These are phyloP conservation scores for Kodamaea nitidulidarum DNA, from an alignment of 805 yeast species.

Conservation along the genomic window DNA sequence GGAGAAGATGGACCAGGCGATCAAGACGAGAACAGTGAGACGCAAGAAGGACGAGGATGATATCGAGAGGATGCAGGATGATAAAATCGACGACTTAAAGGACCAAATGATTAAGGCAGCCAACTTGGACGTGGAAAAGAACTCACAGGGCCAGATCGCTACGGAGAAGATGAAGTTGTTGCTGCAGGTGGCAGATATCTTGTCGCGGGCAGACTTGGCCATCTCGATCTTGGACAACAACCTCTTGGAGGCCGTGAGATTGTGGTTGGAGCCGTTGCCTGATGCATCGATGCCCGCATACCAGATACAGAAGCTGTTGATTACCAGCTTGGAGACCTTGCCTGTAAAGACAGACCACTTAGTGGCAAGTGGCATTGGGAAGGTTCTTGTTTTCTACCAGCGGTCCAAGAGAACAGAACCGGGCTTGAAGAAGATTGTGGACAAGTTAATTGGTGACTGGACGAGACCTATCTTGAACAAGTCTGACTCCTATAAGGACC, in stretches of 20 bases:
- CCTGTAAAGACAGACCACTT: conserved; percentile 96
- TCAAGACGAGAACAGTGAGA: conserved; percentile 58
- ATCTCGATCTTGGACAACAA: conserved; percentile 94
- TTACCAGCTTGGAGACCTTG: conserved; percentile 64
- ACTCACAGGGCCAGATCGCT: conserved; percentile 63
- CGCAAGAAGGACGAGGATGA: conserved; percentile 85
- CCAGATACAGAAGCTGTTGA: conserved; percentile 87
- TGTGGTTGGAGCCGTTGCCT: conserved; percentile 97
- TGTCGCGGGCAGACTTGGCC: conserved; percentile 79
- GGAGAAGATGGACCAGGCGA: conserved; percentile 71
- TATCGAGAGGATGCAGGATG: conserved; percentile 92
- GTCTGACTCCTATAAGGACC: conserved; percentile 89
- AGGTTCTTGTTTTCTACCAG: conserved; percentile 89
- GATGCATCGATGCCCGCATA: conserved; percentile 97
- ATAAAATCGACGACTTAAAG: conserved; percentile 72
- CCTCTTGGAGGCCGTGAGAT: conserved; percentile 84
- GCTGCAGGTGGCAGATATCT: conserved; percentile 69
- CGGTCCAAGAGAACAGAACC: conserved; percentile 87
- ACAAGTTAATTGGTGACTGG: conserved; percentile 92
- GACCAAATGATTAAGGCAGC: conserved; percentile 90
- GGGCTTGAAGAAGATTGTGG: conserved; percentile 80
- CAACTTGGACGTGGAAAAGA: conserved; percentile 61
- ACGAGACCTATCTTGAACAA: conserved; percentile 96
- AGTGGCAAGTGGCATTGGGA: conserved; percentile 91
- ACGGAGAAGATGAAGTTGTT: conserved; percentile 73